Base-by-base conservation (phyloP, 2,329 filamentous ascomycete genomes). In the Emydomyces testavorans region DNA sequence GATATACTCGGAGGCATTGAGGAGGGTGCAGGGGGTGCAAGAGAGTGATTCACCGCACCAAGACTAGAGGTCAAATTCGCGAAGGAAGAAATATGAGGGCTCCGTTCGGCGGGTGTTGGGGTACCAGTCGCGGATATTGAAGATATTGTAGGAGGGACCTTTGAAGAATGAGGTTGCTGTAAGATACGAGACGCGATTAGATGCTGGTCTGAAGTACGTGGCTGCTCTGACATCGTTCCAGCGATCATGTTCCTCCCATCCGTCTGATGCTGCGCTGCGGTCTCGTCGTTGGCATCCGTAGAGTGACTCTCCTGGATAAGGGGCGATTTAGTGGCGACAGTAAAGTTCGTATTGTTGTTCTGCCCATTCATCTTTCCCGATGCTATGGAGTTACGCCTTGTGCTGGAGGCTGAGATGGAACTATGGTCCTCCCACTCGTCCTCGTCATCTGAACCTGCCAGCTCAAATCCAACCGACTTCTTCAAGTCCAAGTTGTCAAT, bases 351-450 rank as follows among this genome's bases (percentile, higher is more conserved):
- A 2, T 31, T 35, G 38, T 35, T 49, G 23, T 43, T 50, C 10
- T 54, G 50, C 4, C 44, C 43, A 24, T 53, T 49, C 38, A 52
- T 51, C 40, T 56, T 56, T 16, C 58, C 35, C 4, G 50, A 62
- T 23, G 57, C 65, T 37, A 67, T 59, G 6, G 69, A 72, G 52
- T 69, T 69, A 46, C 67, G 66, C 50, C 69, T 60, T 10, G 69
- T 71, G 50, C 68, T 68, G 53, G 70, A 67, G 26, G 69, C 68
- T 15, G 69, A 72, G 52, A 70, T 66, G 18, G 69, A 70, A 21
- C 67, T 70, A 16, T 57, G 61, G 56, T 72, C 68, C 52, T 71
- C 69, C 69, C 69, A 71, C 52, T 71, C 69, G 50, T 59, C 66
- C 51, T 71, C 69, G 34, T 59, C 59, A 49, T 66, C 65, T 13